Evolutionary conservation across 306 rosid genomes (phyloP).

Genomic region (Potentilla sterilis): DNA sequence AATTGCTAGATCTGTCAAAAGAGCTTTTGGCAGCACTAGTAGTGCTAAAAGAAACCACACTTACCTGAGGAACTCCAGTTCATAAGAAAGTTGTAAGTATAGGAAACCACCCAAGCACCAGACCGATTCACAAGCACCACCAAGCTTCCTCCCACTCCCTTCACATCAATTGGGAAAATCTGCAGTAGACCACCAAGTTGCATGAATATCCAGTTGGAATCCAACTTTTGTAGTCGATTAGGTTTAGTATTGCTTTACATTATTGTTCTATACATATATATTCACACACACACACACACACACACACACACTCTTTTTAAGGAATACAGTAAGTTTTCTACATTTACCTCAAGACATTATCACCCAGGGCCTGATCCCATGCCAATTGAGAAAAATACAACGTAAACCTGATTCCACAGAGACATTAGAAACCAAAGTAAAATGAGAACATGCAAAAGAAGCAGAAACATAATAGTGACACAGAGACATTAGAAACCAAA

Average conservation of each 20-base stretch:
- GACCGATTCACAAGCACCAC: conserved; percentile 25
- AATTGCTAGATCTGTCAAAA: background rate
- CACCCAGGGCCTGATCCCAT: conserved; percentile 85
- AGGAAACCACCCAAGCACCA: conserved; percentile 30
- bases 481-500: no score
- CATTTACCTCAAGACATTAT: conserved; percentile 83
- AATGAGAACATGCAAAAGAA: background rate
- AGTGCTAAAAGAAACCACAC: background rate
- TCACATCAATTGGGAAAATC: conserved; percentile 63
- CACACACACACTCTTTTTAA: background rate
- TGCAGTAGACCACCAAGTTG: conserved; percentile 25
- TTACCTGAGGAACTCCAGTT: conserved; percentile 38
- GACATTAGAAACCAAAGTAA: no score
- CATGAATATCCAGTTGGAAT: background rate
- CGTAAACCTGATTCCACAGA: conserved; percentile 47
- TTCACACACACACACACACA: no score
- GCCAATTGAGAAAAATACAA: conserved; percentile 65
- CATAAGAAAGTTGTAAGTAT: conserved; percentile 31
- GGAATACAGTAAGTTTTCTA: background rate
- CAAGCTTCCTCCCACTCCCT: conserved; percentile 41
- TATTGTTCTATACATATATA: no score
- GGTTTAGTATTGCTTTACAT: background rate
- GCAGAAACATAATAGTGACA: background rate
- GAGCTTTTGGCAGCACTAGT: background rate
- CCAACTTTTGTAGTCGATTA: background rate